Percentiles rank a stretch among this genome's conserved stretches.
Evolutionary conservation across 2,329 filamentous ascomycete genomes (phyloP).

Genomic region (Colletotrichum nymphaeae): DNA sequence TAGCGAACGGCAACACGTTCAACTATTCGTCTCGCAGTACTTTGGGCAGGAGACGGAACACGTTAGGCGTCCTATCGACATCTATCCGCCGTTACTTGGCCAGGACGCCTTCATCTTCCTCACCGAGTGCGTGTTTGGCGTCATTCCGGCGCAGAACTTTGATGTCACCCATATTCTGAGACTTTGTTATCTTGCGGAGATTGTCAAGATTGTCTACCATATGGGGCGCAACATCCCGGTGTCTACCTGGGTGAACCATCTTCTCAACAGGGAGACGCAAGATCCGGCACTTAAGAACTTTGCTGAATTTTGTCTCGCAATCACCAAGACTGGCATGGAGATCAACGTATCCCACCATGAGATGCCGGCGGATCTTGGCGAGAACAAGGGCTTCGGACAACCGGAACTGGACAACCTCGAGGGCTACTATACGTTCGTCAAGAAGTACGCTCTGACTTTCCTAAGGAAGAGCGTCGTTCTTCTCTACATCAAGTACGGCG

Average conservation of each 20-base stretch:
- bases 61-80: conserved; percentile 54
- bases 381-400: conserved; percentile 65
- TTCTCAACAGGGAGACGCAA: conserved; percentile 54
- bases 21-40: conserved; percentile 76
- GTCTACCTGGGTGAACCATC: conserved; percentile 59
- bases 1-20: conserved; percentile 78
- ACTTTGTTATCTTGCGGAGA: conserved; percentile 90
- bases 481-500: conserved; percentile 87
- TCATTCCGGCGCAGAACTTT: conserved; percentile 74
- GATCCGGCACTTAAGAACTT: conserved; percentile 65
- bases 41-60: conserved; percentile 55
- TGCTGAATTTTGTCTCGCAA: conserved; percentile 63
- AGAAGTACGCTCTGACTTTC: conserved; percentile 90
- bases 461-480: conserved; percentile 87
- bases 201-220: conserved; percentile 81
- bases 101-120: conserved; percentile 85
- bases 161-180: conserved; percentile 84
- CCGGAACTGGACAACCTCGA: conserved; percentile 64
- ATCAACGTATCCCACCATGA: conserved; percentile 48
- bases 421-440: conserved; percentile 70
- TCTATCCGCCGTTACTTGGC: conserved; percentile 69
- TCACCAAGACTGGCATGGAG: conserved; percentile 59
- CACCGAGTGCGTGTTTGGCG: conserved; percentile 79
- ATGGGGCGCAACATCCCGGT: conserved; percentile 66
- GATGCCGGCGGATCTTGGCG: conserved; percentile 42